Base-by-base conservation (phyloP, 2,329 filamentous ascomycete genomes). In the Diaporthe ilicicola region DNA sequence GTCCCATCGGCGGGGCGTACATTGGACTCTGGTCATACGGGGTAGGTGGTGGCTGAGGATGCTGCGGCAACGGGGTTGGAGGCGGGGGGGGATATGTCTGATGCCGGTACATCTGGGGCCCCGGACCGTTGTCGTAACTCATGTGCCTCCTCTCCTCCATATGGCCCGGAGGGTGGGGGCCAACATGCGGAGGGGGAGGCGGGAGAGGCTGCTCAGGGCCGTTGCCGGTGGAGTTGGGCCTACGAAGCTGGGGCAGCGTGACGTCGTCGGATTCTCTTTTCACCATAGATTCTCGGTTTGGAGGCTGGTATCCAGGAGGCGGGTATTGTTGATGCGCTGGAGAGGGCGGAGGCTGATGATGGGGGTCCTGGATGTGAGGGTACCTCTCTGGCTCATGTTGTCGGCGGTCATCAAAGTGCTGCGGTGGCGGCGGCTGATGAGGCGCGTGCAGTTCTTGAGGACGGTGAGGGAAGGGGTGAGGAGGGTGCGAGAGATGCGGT, bases 261-360 rank as follows among this genome's bases (percentile, higher is more conserved):
- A 88, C 85, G 71, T 88, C 86, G 72, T 79, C 81, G 50, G 84
- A 82, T 73, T 90, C 89, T 74, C 87, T 83, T 81, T 90, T 90
- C 79, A 90, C 84, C 75, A 84, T 80, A 61, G 86, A 81, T 34
- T 90, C 88, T 77, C 86, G 81, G 22, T 37, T 59, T 13, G 82
- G 78, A 72, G 82, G 76, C 29, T 68, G 71, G 76, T 86, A 88
- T 56, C 62, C 71, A 24, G 68, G 55, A 15, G 82, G 76, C 56
- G 82, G 67, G 70, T 73, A 78, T 32, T 75, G 70, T 62, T 77
- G 76, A 69, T 77, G 77, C 50, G 75, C 76, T 62, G 77, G 77
- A 55, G 78, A 79, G 53, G 78, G 76, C 56, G 80, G 81, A 75
- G 75, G 77, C 70, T 82, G 82, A 78, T 83, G 82, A 75, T 85